A percentile compares a stretch with the other conserved stretches of the same genome.
Conservation (phyloP, 345 rosid species). For the Eutrema heterophyllum region DNA sequence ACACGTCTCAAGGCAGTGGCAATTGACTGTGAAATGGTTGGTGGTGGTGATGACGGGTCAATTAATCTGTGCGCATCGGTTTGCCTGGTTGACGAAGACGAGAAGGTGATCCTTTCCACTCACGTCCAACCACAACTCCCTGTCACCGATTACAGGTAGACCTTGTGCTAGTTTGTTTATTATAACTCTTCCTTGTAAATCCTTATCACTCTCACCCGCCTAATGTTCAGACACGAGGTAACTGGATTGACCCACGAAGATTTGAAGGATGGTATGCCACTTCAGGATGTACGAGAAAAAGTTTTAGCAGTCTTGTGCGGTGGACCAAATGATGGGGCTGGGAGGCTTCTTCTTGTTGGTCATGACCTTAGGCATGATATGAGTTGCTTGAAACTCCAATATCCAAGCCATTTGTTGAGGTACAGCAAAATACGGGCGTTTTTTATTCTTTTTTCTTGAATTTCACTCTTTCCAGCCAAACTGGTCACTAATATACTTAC, state of each 20-base stretch:
- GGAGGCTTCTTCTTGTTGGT: conserved; percentile 68
- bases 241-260: conserved; percentile 70
- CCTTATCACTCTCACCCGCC: background rate
- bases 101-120: conserved; percentile 51
- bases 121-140: conserved; percentile 53
- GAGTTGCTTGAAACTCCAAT: conserved; percentile 53
- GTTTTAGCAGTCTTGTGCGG: conserved; percentile 43
- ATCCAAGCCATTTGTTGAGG: conserved; percentile 66
- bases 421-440: conserved; percentile 12
- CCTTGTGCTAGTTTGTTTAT: background rate
- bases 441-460: background rate
- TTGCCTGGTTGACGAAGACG: conserved; percentile 69
- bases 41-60: conserved; percentile 59
- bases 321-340: conserved; percentile 54
- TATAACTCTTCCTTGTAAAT: background rate
- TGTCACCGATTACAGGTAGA: conserved; percentile 59
- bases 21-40: conserved; percentile 79
- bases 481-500: background rate
- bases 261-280: conserved; percentile 52
- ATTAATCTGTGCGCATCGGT: conserved; percentile 57
- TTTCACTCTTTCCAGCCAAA: background rate
- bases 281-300: conserved; percentile 43
- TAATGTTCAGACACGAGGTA: conserved; percentile 42
- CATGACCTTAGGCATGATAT: conserved; percentile 61
- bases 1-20: conserved; percentile 46